Evolutionary conservation across 169 alveolate species (phyloP).

Genomic region (Ichthyophthirius multifiliis): DNA sequence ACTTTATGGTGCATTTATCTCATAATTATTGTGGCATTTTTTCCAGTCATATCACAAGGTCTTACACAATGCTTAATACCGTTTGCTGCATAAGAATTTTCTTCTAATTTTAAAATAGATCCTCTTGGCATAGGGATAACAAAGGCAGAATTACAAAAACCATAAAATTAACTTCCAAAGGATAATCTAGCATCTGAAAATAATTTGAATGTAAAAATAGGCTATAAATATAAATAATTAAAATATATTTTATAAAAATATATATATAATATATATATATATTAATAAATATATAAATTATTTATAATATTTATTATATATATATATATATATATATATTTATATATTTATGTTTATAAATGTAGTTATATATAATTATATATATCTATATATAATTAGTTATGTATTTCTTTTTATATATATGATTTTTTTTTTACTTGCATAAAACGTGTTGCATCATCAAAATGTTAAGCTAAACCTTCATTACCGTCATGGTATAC

Average conservation of each 20-base stretch:
- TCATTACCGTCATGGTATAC: constrained; percentile 81
- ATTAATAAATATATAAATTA: too few relatives aligned
- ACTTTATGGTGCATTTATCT: constrained; percentile 71
- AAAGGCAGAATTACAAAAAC: constrained; percentile 70
- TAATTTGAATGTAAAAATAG: constrained; percentile 69
- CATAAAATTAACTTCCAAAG: constrained; percentile 74
- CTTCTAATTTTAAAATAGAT: constrained; percentile 69
- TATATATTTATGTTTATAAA: too few relatives aligned
- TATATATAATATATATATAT: too few relatives aligned
- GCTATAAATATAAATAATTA: constrained; percentile 27
- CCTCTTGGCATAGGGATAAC: constrained; percentile 77
- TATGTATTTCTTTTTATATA: too few relatives aligned
- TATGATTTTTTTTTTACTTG: constrained; percentile 20
- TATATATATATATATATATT: too few relatives aligned
- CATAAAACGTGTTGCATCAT: constrained; percentile 77
- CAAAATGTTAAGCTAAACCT: constrained; percentile 80
- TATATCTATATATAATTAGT: too few relatives aligned
- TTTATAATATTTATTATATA: too few relatives aligned
- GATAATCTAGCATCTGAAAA: constrained; percentile 70
- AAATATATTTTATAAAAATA: not conserved
- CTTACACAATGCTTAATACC: constrained; percentile 82
- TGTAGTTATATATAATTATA: too few relatives aligned
- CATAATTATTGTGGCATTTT: constrained; percentile 68
- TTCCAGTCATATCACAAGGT: constrained; percentile 82
- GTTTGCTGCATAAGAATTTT: constrained; percentile 74